phyloP scores from a whole-genome alignment of 805 yeast genomes.

The Wickerhamiella cacticola region DNA sequence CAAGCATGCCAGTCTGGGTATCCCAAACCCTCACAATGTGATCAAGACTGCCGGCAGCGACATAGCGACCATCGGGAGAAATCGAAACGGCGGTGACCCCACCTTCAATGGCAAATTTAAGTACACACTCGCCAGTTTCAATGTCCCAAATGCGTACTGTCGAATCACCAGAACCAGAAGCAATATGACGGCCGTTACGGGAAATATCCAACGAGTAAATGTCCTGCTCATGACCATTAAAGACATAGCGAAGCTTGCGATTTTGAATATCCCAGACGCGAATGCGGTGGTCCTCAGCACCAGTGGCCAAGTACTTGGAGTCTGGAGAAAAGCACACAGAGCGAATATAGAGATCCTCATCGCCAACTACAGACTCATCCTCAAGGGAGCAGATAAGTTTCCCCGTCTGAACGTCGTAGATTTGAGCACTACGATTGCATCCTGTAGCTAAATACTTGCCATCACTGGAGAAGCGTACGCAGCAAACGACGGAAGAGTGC shows the following conservation, averaged over 20 bases:
- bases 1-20: slow-evolving; percentile 78
- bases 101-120: slow-evolving; percentile 84
- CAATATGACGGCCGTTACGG: slow-evolving; percentile 86
- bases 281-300: slow-evolving; percentile 63
- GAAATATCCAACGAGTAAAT: slow-evolving; percentile 90
- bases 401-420: slow-evolving; percentile 84
- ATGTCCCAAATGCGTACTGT: slow-evolving; percentile 96
- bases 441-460: slow-evolving; percentile 94
- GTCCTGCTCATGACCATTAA: slow-evolving; percentile 92
- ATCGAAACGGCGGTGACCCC: slow-evolving; percentile 98
- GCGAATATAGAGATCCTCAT: slow-evolving; percentile 81
- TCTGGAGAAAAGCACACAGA: slow-evolving; percentile 96
- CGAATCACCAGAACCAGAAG: slow-evolving; percentile 92
- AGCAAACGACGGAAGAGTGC: slow-evolving; percentile 91
- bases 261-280: slow-evolving; percentile 92
- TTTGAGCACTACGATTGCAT: slow-evolving; percentile 91
- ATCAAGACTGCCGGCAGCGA: slow-evolving; percentile 95
- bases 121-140: slow-evolving; percentile 74
- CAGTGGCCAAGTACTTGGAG: slow-evolving; percentile 85
- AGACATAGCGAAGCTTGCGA: slow-evolving; percentile 69
- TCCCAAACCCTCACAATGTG: slow-evolving; percentile 96
- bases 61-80: slow-evolving; percentile 84
- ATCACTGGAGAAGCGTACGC: slow-evolving; percentile 83
- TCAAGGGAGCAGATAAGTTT: slow-evolving; percentile 73
- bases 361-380: slow-evolving; percentile 63